phyloP scores from a whole-genome alignment of 345 rosid species.

The Citrus inodora region DNA sequence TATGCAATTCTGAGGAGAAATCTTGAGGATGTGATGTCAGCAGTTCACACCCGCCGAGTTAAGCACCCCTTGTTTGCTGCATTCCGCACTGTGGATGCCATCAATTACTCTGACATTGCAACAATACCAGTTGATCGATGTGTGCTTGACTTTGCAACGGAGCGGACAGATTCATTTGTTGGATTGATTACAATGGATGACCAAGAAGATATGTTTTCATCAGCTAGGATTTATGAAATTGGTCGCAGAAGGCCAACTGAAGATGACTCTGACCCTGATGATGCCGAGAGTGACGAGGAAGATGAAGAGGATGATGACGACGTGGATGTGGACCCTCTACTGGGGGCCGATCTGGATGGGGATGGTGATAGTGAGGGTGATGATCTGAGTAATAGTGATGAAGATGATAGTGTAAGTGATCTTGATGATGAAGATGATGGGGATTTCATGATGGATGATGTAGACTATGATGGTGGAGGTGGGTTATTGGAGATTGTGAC shows the following conservation, averaged over 20 bases:
- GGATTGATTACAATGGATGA: conserved; percentile 95
- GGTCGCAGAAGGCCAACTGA: conserved; percentile 92
- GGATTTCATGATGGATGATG: conserved; percentile 52
- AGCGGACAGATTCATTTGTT: conserved; percentile 82
- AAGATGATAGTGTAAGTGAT: conserved; percentile 61
- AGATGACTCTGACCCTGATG: conserved; percentile 97
- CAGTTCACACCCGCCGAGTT: conserved; percentile 77
- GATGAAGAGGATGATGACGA: conserved; percentile 92
- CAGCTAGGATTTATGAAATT: conserved; percentile 89
- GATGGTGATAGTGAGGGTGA: conserved; percentile 79
- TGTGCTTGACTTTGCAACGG: conserved; percentile 95
- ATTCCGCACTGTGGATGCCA: conserved; percentile 87
- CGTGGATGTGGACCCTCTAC: conserved; percentile 62
- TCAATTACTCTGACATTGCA: conserved; percentile 92
- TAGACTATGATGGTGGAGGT: conserved; percentile 50
- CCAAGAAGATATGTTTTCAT: conserved; percentile 88
- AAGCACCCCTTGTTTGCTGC: conserved; percentile 85
- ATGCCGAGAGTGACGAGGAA: conserved; percentile 85
- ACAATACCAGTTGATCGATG: conserved; percentile 89
- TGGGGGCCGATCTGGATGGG: conserved; percentile 60
- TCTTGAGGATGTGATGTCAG: conserved; percentile 89
- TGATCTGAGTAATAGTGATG: conserved; percentile 55
- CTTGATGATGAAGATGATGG: conserved; percentile 58
- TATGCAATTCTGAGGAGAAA: conserved; percentile 96
- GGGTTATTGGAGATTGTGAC: conserved; percentile 63